phyloP scores from a whole-genome alignment of 2,329 filamentous ascomycete genomes.

The Aspergillus tamarii region DNA sequence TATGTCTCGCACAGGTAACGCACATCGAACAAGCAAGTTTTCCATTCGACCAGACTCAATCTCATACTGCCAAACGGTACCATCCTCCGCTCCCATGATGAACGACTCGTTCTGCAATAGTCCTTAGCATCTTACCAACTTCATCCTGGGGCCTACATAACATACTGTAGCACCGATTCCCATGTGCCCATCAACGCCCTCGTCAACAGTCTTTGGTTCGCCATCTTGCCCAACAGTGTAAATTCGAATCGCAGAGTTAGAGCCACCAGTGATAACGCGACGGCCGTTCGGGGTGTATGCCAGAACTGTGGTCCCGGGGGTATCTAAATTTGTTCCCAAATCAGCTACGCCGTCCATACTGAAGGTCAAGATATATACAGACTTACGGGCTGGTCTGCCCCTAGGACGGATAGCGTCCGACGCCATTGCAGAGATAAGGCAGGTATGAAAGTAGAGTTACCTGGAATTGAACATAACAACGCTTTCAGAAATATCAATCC shows the following conservation, averaged over 20 bases:
- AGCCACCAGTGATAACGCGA: constrained; percentile 86
- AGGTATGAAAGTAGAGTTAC: background rate
- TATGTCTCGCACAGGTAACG: constrained; percentile 85
- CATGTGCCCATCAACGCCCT: constrained; percentile 83
- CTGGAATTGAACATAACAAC: background rate
- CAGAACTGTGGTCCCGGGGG: constrained; percentile 82
- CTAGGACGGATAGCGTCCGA: constrained; percentile 41
- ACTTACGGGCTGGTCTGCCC: constrained; percentile 53
- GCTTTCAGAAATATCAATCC: background rate
- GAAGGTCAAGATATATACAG: background rate
- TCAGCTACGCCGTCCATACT: background rate
- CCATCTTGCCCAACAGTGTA: constrained; percentile 91
- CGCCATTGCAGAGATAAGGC: constrained; percentile 32
- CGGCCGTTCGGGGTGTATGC: constrained; percentile 87
- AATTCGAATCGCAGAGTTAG: constrained; percentile 89
- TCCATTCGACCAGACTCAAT: constrained; percentile 71
- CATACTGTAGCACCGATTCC: constrained; percentile 72
- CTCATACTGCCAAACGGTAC: constrained; percentile 93
- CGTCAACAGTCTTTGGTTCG: constrained; percentile 89
- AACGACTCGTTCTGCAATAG: constrained; percentile 71
- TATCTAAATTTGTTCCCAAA: constrained; percentile 57
- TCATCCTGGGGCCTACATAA: background rate
- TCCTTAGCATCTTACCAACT: constrained; percentile 10
- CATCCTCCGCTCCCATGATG: constrained; percentile 88
- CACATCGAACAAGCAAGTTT: constrained; percentile 77